Evolutionary conservation across 2,329 filamentous ascomycete genomes (phyloP).

Genomic region (Teratosphaeria gauchensis): DNA sequence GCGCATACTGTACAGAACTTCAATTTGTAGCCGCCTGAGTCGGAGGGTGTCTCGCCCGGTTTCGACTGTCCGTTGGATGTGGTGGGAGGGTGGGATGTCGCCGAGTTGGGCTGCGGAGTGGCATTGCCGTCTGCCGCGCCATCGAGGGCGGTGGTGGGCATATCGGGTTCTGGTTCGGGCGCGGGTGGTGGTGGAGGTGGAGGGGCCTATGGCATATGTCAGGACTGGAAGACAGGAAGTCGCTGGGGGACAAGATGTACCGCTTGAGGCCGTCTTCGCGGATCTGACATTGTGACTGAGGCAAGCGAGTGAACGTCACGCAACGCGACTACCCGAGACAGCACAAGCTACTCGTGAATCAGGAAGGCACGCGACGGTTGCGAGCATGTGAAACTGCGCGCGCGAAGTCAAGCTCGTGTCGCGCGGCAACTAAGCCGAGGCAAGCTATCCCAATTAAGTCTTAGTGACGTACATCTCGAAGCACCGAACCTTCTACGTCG

Average conservation of each 20-base stretch:
- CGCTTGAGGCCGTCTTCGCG: neutral
- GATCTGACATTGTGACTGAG: constrained; percentile 9
- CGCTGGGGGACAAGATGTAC: too few relatives aligned
- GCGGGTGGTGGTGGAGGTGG: constrained; percentile 42
- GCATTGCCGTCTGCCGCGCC: constrained; percentile 8
- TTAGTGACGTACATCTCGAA: neutral
- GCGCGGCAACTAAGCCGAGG: neutral
- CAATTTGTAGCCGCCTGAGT: constrained; percentile 59
- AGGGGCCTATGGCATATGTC: constrained; percentile 33
- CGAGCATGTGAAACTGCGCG: neutral
- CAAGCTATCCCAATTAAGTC: neutral
- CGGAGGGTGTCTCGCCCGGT: too few relatives aligned
- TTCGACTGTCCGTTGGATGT: constrained; percentile 27
- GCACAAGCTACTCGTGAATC: neutral
- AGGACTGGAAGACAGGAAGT: too few relatives aligned
- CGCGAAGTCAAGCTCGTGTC: neutral
- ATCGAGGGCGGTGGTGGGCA: constrained; percentile 22
- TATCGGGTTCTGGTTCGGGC: constrained; percentile 27
- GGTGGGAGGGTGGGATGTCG: constrained; percentile 6
- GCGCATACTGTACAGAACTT: constrained; percentile 99
- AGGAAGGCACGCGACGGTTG: neutral
- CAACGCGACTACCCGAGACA: neutral
- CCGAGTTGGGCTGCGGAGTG: constrained; percentile 7
- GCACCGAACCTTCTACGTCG: neutral
- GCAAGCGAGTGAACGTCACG: too few relatives aligned